Percentiles rank a stretch among this genome's conserved stretches.
Evolutionary conservation across 129 eudicot species (phyloP).

Genomic region (Flaveria ramosissima): DNA sequence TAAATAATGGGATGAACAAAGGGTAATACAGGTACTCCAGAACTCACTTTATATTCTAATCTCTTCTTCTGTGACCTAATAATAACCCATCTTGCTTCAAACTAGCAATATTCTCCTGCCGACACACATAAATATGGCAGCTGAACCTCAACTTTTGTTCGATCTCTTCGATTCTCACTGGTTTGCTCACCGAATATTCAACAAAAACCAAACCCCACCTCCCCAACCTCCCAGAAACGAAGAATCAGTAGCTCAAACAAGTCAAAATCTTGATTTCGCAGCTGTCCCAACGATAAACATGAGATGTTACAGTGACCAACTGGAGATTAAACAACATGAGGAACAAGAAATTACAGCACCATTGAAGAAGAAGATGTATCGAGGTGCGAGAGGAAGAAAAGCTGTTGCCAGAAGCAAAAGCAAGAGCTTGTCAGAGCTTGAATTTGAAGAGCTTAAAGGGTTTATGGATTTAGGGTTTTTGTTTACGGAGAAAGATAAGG

Average conservation of each 20-base stretch:
- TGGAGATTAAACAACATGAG: slow-evolving; percentile 26
- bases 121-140: too few relatives aligned
- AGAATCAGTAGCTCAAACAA: slow-evolving; percentile 14
- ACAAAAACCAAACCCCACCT: slow-evolving; percentile 25
- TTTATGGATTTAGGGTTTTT: slow-evolving; percentile 80
- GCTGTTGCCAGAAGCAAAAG: slow-evolving; percentile 10
- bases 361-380: neutral
- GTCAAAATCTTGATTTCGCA: slow-evolving; percentile 23
- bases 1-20: too few relatives aligned
- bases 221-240: neutral
- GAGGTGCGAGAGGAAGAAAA: neutral
- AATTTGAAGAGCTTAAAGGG: slow-evolving; percentile 77
- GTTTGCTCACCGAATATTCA: slow-evolving; percentile 46
- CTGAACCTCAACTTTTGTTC: too few relatives aligned
- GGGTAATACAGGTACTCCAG: too few relatives aligned
- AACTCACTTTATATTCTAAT: too few relatives aligned
- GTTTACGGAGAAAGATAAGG: slow-evolving; percentile 65
- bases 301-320: slow-evolving; percentile 43
- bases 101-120: too few relatives aligned
- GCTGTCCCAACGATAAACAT: slow-evolving; percentile 37
- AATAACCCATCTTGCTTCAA: too few relatives aligned
- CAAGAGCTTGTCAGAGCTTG: slow-evolving; percentile 82
- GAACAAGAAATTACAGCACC: slow-evolving; percentile 28
- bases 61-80: too few relatives aligned
- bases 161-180: too few relatives aligned